phyloP scores from a whole-genome alignment of 352 stramenopile genomes.

The Aphanomyces euteiches region DNA sequence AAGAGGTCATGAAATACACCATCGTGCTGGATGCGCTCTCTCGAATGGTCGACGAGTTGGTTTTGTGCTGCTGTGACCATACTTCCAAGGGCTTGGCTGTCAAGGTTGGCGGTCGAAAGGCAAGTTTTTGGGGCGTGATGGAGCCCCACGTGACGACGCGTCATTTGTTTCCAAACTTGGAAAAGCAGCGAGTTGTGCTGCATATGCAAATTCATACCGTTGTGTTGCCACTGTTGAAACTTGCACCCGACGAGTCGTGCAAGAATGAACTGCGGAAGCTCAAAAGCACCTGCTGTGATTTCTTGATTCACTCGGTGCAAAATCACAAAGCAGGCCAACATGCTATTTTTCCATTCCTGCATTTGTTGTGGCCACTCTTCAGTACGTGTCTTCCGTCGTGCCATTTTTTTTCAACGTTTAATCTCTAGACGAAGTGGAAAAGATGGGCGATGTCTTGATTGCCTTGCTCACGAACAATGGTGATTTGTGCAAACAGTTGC shows the following conservation, averaged over 20 bases:
- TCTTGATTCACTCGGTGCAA: constrained; percentile 1
- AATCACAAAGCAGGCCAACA: constrained; percentile 1
- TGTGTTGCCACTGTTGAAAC: not conserved
- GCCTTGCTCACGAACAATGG: constrained; percentile 9
- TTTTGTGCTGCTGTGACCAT: not conserved
- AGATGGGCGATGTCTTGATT: constrained; percentile 12
- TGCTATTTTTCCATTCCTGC: not conserved
- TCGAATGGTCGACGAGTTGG: not conserved
- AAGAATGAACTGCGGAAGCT: not conserved
- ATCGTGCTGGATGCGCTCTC: not conserved
- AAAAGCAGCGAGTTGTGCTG: constrained; percentile 1
- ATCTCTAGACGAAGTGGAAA: constrained; percentile 9
- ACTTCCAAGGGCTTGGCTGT: not conserved
- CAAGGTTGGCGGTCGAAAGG: not conserved
- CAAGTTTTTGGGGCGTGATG: constrained; percentile 17
- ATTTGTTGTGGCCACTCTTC: not conserved
- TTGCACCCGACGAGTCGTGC: too few relatives aligned
- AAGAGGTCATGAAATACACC: not conserved
- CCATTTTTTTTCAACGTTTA: not conserved
- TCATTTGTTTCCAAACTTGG: not conserved
- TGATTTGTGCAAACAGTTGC: not conserved
- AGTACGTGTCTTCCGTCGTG: not conserved
- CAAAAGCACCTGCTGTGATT: not conserved
- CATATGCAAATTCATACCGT: constrained; percentile 5
- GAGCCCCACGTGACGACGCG: not conserved